Conservation (phyloP, 352 stramenopile genomes). For the Pythium oligandrum region DNA sequence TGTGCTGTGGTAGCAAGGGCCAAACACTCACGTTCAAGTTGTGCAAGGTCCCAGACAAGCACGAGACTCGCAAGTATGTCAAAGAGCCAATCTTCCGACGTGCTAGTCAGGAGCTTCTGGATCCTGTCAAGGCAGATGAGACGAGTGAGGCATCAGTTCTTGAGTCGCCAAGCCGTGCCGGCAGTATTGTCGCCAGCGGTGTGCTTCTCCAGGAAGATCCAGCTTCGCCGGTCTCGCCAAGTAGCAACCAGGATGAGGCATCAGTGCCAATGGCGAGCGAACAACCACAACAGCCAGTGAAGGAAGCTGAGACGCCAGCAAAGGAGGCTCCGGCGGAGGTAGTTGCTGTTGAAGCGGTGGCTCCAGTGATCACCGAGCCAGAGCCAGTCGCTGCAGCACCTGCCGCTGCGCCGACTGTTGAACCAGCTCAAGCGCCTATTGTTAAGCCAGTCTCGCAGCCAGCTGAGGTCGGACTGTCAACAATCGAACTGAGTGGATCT, state of each 20-base stretch:
- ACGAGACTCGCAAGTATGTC: slow-evolving; percentile 33
- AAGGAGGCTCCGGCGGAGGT: background rate
- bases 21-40: slow-evolving; percentile 37
- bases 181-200: slow-evolving; percentile 19
- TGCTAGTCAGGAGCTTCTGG: slow-evolving; percentile 32
- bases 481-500: slow-evolving; percentile 13
- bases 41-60: slow-evolving; percentile 21
- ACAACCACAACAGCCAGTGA: slow-evolving; percentile 4
- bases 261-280: too few species aligned
- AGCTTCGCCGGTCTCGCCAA: too few species aligned
- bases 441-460: too few species aligned
- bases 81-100: slow-evolving; percentile 45
- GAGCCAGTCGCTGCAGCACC: too few species aligned
- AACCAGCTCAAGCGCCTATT: too few species aligned
- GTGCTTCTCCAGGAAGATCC: slow-evolving; percentile 6
- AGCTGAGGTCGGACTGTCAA: slow-evolving; percentile 2
- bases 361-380: background rate
- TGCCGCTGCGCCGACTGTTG: too few species aligned
- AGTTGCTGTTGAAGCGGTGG: background rate
- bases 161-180: slow-evolving; percentile 39
- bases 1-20: slow-evolving; percentile 43
- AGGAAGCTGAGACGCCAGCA: slow-evolving; percentile 5
- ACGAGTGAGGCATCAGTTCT: slow-evolving; percentile 43
- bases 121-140: slow-evolving; percentile 44
- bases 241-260: too few species aligned